Evolutionary conservation across 2,329 filamentous ascomycete genomes (phyloP).

Genomic region (Alternaria sp.): DNA sequence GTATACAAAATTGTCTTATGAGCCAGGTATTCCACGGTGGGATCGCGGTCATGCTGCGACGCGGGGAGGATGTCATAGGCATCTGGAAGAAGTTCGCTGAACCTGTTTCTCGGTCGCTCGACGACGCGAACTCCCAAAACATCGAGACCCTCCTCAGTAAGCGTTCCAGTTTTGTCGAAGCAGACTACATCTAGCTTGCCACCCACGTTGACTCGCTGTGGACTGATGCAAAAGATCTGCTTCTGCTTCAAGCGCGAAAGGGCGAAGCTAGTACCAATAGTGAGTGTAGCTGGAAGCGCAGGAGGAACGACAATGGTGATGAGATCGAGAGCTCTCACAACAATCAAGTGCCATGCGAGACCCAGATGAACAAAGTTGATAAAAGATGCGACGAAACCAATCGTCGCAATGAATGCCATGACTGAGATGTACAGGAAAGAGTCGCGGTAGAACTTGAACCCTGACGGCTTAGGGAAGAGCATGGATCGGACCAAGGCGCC

Average conservation of each 20-base stretch:
- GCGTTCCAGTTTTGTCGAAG: slow-evolving; percentile 98
- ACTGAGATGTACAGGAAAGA: slow-evolving; percentile 98
- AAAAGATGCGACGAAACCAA: slow-evolving; percentile 91
- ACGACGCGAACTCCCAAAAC: slow-evolving; percentile 88
- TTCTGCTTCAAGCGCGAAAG: slow-evolving; percentile 84
- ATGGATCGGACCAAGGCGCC: slow-evolving; percentile 95
- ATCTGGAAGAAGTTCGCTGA: slow-evolving; percentile 78
- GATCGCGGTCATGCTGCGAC: slow-evolving; percentile 65
- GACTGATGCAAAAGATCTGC: slow-evolving; percentile 96
- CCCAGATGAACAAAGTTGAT: slow-evolving; percentile 89
- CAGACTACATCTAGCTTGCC: slow-evolving; percentile 96
- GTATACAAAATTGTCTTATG: slow-evolving; percentile 82
- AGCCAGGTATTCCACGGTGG: slow-evolving; percentile 66
- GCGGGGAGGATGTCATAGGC: slow-evolving; percentile 66
- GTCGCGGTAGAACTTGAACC: slow-evolving; percentile 98
- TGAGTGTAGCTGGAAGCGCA: slow-evolving; percentile 90
- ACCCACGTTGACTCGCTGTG: slow-evolving; percentile 94
- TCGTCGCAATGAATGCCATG: slow-evolving; percentile 83
- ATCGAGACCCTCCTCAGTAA: slow-evolving; percentile 95
- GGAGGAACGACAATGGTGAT: slow-evolving; percentile 98
- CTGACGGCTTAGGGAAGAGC: slow-evolving; percentile 97
- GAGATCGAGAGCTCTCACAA: slow-evolving; percentile 89
- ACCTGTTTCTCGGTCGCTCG: slow-evolving; percentile 67
- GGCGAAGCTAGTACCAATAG: slow-evolving; percentile 96
- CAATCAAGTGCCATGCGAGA: slow-evolving; percentile 86